Evolutionary conservation across 169 alveolate genomes (phyloP), one percentile per base, ranked within the genome.

Genomic region (Cryptosporidium parvum): DNA sequence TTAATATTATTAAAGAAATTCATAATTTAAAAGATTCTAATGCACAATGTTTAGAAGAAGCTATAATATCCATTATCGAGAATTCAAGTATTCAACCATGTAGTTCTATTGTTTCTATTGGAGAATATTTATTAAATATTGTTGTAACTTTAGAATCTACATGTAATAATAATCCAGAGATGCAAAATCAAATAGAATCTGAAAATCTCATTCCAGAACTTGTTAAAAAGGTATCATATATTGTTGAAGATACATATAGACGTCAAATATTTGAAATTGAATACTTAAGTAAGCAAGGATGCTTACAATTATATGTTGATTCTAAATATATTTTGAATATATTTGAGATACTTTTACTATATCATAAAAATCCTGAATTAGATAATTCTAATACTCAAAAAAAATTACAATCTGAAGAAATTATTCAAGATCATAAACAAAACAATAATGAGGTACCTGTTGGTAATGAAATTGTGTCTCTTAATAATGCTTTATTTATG

Each of bases 191-290:
- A 5, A 80, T 59, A 31, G 89, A 61, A 45, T 16, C 72, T 59
- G 75, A 80, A 21, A 29, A 26, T 44, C 29, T 80, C 7, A 65
- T 80, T 44, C 35, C 75, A 29, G 48, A 45, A 45, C 51, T 80
- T n/a, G 67, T 80, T 26, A 45, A 80, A 62, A 80, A 62, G 16
- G 68, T 80, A 23, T 37, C 75, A 7, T 39, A 44, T 14, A 80
- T 80, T 31, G 62, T 80, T 7, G 72, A 61, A 26, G 89, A 80
- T 48, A 39, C 80, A 10, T 48, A 45, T 21, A 59, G 75, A 62
- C 89, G 89, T 44, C 89, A 80, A 23, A 62, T 80, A 18, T 31
- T 65, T 44, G 89, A 59, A 26, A 65, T 80, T 37, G 89, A 80
- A 8, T 16, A 10, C 10, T 23, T 80, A 7, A 58, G 65, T 18